phyloP scores from a whole-genome alignment of 208 protist genomes.

The Trypanosoma theileri region DNA sequence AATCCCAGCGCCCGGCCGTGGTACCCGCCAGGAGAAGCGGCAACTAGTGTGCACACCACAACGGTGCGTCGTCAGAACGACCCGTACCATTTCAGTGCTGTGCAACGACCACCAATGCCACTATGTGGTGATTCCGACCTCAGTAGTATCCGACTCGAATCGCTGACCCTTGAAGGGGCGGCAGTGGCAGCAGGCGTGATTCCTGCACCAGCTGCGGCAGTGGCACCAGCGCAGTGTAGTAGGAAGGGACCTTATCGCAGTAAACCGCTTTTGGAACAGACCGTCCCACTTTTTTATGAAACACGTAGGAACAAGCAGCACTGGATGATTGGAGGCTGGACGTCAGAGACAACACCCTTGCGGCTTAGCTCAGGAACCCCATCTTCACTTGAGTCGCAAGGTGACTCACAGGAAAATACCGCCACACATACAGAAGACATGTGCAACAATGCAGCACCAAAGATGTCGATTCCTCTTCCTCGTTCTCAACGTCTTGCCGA shows the following conservation, averaged over 20 bases:
- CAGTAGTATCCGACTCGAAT: constrained; percentile 10
- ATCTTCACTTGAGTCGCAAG: constrained; percentile 24
- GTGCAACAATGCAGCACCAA: constrained; percentile 1
- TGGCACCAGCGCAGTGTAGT: neutral
- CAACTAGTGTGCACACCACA: neutral
- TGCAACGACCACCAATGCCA: constrained; percentile 21
- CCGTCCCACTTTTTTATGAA: constrained; percentile 8
- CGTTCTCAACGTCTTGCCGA: constrained; percentile 18
- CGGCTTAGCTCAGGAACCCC: constrained; percentile 11
- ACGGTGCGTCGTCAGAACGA: constrained; percentile 25
- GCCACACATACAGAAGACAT: constrained; percentile 2
- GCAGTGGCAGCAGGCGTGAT: neutral
- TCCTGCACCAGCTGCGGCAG: neutral
- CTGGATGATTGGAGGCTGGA: neutral
- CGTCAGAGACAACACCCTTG: constrained; percentile 3
- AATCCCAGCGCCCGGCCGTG: constrained; percentile 42
- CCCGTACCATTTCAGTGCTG: constrained; percentile 14
- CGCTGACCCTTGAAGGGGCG: neutral
- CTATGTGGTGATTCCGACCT: constrained; percentile 22
- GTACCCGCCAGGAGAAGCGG: constrained; percentile 25
- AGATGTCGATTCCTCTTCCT: constrained; percentile 27
- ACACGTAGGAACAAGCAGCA: neutral
- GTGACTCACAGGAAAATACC: constrained; percentile 19
- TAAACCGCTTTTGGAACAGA: constrained; percentile 14
- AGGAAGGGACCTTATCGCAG: constrained; percentile 23